phyloP scores from a whole-genome alignment of 1,284 basidiomycete species.

The Irpex rosettiformis region DNA sequence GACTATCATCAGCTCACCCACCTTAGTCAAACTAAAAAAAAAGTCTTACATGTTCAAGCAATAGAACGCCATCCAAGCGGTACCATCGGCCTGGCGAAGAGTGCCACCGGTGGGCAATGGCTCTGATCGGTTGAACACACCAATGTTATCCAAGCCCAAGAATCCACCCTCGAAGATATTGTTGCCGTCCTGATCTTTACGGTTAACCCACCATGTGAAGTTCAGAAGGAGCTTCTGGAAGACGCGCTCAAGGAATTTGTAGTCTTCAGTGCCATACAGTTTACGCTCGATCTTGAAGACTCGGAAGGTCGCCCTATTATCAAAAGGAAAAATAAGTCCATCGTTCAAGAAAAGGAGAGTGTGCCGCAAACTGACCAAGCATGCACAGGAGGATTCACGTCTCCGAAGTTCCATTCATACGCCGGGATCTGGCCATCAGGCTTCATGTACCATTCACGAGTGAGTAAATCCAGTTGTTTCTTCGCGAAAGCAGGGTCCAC shows the following conservation, averaged over 20 bases:
- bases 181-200: constrained; percentile 92
- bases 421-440: constrained; percentile 97
- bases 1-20: background rate
- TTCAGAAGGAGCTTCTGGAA: constrained; percentile 97
- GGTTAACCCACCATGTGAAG: constrained; percentile 99
- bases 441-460: constrained; percentile 99
- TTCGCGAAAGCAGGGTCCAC: constrained; percentile 96
- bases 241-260: constrained; percentile 92
- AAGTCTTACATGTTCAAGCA: constrained; percentile 83
- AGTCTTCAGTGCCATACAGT: constrained; percentile 86
- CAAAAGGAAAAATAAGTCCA: background rate
- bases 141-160: constrained; percentile 97
- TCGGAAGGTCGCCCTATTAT: constrained; percentile 83
- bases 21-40: background rate
- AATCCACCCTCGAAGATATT: constrained; percentile 99
- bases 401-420: constrained; percentile 98
- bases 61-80: constrained; percentile 99
- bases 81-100: constrained; percentile 95
- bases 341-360: background rate
- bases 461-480: constrained; percentile 94
- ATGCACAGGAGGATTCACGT: constrained; percentile 97
- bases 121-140: constrained; percentile 97
- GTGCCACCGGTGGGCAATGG: constrained; percentile 89
- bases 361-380: constrained; percentile 62
- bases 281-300: constrained; percentile 99